Percentiles rank a stretch among this genome's conserved stretches.
Evolutionary conservation across 345 rosid species (phyloP).

Genomic region (Arabidopsis arenosa): DNA sequence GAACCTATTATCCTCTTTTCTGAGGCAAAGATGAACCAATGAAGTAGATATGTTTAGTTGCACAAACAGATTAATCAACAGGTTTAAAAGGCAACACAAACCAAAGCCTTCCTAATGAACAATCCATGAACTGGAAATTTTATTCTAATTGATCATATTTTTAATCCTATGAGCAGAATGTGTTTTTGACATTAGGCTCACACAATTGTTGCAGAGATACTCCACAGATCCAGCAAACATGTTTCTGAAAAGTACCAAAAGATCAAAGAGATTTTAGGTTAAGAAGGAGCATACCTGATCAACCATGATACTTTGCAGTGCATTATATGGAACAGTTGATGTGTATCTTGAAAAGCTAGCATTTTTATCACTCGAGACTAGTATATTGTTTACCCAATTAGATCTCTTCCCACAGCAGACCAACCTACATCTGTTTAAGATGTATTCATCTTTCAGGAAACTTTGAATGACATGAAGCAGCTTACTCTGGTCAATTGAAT

Average conservation of each 20-base stretch:
- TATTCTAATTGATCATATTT: neutral
- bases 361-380: conserved; percentile 40
- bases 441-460: conserved; percentile 59
- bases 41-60: conserved; percentile 4
- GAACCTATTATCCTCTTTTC: neutral
- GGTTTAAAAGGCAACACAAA: neutral
- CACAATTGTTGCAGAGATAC: no score
- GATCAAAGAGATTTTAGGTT: neutral
- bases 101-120: neutral
- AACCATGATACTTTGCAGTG: conserved; percentile 55
- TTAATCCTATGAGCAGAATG: conserved; percentile 1
- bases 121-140: conserved; percentile 1
- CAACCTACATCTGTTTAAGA: conserved; percentile 54
- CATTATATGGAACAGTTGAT: conserved; percentile 51
- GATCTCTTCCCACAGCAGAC: conserved; percentile 57
- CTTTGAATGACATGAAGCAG: conserved; percentile 60
- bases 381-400: conserved; percentile 51
- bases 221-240: no score
- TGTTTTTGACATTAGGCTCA: neutral
- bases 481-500: conserved; percentile 74
- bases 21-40: conserved; percentile 5
- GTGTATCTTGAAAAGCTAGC: conserved; percentile 44
- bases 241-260: no score
- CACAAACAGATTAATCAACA: neutral
- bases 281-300: conserved; percentile 57